Percentiles rank a stretch among this genome's conserved stretches.
phyloP scores from a whole-genome alignment of 202 grass and related monocot genomes.

The Elaeis oleifera region DNA sequence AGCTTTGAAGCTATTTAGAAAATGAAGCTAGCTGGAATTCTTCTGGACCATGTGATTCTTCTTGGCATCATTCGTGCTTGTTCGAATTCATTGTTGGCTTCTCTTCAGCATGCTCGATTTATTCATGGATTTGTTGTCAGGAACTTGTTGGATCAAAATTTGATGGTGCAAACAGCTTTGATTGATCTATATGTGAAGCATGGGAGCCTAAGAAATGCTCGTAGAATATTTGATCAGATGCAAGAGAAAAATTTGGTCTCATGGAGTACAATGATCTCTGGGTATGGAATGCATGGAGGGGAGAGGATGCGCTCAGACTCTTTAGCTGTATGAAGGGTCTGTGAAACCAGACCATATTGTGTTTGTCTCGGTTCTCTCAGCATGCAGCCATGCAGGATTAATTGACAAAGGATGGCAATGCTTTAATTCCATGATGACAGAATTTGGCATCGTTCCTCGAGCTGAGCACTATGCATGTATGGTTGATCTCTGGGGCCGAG shows the following conservation, averaged over 20 bases:
- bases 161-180: constrained; percentile 19
- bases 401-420: constrained; percentile 19
- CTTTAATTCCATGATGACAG: constrained; percentile 20
- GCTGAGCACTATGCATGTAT: constrained; percentile 25
- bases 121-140: constrained; percentile 13
- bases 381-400: constrained; percentile 22
- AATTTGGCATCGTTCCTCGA: constrained; percentile 8
- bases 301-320: constrained; percentile 11
- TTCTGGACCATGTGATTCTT: constrained; percentile 13
- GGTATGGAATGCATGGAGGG: constrained; percentile 27
- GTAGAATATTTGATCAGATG: constrained; percentile 20
- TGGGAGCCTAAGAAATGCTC: constrained; percentile 3
- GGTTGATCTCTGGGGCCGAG: constrained; percentile 23
- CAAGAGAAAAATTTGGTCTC: constrained; percentile 16
- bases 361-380: constrained; percentile 22
- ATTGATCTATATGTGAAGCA: constrained; percentile 17
- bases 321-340: constrained; percentile 16
- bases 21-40: constrained; percentile 15
- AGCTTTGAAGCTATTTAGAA: constrained; percentile 15
- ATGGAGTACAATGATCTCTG: constrained; percentile 27
- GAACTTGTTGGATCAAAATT: neutral
- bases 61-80: constrained; percentile 7
- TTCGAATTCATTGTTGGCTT: constrained; percentile 19
- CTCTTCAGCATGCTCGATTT: constrained; percentile 12
- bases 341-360: constrained; percentile 16